A percentile compares a stretch with the other conserved stretches of the same genome.
These are phyloP conservation scores for Termitomyces sp. DNA, from an alignment of 768 basidiomycete genomes.

Conservation along the genomic window DNA sequence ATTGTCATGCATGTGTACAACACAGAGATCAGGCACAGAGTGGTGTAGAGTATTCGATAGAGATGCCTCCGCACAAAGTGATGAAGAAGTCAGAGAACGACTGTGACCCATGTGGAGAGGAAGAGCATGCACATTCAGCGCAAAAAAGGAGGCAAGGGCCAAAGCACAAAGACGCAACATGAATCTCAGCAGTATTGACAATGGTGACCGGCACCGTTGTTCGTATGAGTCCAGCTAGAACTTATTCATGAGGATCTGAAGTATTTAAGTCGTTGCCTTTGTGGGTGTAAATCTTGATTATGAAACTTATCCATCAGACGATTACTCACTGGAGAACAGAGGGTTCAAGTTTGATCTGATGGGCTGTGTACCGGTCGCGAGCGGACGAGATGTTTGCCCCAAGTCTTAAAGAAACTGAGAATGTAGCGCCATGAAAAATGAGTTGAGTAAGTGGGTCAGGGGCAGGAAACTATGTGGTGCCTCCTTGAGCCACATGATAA, in stretches of 20 bases:
- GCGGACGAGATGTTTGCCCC: background rate
- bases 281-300: background rate
- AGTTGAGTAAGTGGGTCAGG: too few relatives aligned
- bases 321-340: background rate
- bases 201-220: background rate
- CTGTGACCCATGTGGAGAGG: background rate
- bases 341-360: background rate
- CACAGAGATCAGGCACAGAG: background rate
- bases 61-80: background rate
- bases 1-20: too few relatives aligned
- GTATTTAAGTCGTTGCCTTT: background rate
- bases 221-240: background rate
- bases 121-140: background rate
- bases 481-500: too few relatives aligned
- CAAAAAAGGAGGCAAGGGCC: background rate
- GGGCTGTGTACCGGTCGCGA: background rate
- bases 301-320: background rate
- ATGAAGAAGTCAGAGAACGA: background rate
- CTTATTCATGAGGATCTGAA: background rate
- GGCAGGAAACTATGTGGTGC: too few relatives aligned
- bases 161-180: background rate
- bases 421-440: too few relatives aligned
- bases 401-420: too few relatives aligned
- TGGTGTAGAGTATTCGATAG: background rate
- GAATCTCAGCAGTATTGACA: background rate